Evolutionary conservation across 805 yeast species (phyloP), one percentile per base, ranked within the genome.

Genomic region (Pichia occidentalis): DNA sequence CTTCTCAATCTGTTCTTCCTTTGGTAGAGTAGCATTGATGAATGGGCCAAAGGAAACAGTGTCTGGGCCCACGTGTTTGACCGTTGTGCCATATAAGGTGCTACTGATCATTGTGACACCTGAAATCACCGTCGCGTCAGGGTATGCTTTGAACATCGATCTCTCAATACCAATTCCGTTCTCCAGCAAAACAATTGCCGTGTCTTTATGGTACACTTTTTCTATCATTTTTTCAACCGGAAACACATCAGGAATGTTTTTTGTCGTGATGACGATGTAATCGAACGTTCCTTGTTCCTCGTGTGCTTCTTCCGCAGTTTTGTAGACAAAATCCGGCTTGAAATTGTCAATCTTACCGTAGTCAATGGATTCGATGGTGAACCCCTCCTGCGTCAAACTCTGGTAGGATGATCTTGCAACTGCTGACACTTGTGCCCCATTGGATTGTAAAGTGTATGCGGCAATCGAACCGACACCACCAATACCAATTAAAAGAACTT

Each of bases 391-490:
- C 17, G 49, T 43, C 23, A 80, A 77, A 24, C 55, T 57, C 3
- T 72, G 71, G 57, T 77, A 81, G 48, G 77, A 81, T 19, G 85
- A 71, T 53, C 92, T 69, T 4, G 79, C 70, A 5, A 80, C 81
- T 11, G 75, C 63, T 3, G 86, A 74, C 10, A 82, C 77, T 18
- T 64, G 63, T 8, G 75, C 66, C 0, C 70, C 73, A 30, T 69
- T 64, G 28, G 57, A 54, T 47, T 65, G 67, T 23, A 85, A 63
- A 0, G 83, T 74, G 34, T 78, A 68, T 0, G 94, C 85, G 2
- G 81, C 78, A 24, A 85, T 73, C 13, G 85, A 70, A 25, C 95
- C 95, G 9, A 85, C 92, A 26, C 95, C 95, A 12, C 95, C 95
- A 29, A 85, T 71, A 9, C 95, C 95, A 27, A 85, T 70, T 9